Conservation (phyloP, 1,284 basidiomycete species). For the Ceratobasidium papillatum region DNA sequence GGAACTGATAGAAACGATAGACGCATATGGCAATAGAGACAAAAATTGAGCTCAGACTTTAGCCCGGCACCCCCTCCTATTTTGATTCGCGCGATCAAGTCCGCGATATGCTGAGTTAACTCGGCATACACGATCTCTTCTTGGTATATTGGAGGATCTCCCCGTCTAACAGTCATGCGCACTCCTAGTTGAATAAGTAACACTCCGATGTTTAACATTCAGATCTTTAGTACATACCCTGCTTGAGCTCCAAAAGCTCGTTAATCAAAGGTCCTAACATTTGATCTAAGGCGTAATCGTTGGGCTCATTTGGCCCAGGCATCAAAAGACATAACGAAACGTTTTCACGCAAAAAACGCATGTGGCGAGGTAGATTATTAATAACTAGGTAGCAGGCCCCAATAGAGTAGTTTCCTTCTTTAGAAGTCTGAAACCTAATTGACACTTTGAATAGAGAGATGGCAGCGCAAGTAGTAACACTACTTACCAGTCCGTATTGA, state of each 20-base stretch:
- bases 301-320: slow-evolving; percentile 24
- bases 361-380: slow-evolving; percentile 18
- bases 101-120: slow-evolving; percentile 7
- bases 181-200: not conserved
- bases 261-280: slow-evolving; percentile 7
- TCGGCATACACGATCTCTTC: not conserved
- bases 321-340: not conserved
- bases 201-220: not conserved
- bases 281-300: slow-evolving; percentile 9
- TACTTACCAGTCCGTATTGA: slow-evolving; percentile 4
- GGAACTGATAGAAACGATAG: not conserved
- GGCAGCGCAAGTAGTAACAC: not conserved
- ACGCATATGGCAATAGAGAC: slow-evolving; percentile 1
- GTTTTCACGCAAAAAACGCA: slow-evolving; percentile 15
- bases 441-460: not conserved
- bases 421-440: slow-evolving; percentile 14
- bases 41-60: slow-evolving; percentile 17
- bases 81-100: slow-evolving; percentile 28
- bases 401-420: slow-evolving; percentile 1
- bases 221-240: not conserved
- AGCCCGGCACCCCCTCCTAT: slow-evolving; percentile 21
- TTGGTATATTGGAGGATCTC: not conserved
- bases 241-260: not conserved
- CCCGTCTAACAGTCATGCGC: not conserved
- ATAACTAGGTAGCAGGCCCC: not conserved